A percentile compares a stretch with the other conserved stretches of the same genome.
These are phyloP conservation scores for Candida oleophila DNA, from an alignment of 805 yeast genomes.

Conservation along the genomic window DNA sequence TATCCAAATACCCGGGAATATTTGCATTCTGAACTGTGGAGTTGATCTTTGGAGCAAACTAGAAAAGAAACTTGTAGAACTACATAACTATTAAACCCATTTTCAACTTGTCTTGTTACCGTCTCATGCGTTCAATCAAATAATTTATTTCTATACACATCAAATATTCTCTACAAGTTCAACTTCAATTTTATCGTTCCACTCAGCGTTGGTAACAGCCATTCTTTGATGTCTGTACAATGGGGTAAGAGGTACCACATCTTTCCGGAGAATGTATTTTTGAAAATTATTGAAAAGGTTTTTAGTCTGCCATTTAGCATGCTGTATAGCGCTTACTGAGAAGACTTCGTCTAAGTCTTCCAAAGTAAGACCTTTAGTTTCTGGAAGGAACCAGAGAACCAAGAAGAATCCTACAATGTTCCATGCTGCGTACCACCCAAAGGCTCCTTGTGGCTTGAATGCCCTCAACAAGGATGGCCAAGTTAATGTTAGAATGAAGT, in stretches of 20 bases:
- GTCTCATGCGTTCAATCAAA: too few species aligned
- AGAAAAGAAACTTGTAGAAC: too few species aligned
- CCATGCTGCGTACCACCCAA: constrained; percentile 88
- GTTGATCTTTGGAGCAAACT: too few species aligned
- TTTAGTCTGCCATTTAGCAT: constrained; percentile 46
- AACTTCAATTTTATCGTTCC: constrained; percentile 60
- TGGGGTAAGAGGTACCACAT: constrained; percentile 51
- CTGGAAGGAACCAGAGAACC: constrained; percentile 50
- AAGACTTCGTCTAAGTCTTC: constrained; percentile 79
- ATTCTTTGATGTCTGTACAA: constrained; percentile 55
- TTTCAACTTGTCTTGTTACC: too few species aligned
- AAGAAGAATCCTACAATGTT: constrained; percentile 67
- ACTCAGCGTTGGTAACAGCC: constrained; percentile 59
- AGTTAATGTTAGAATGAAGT: constrained; percentile 66
- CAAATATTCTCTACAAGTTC: constrained; percentile 45
- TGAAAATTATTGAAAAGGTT: constrained; percentile 42
- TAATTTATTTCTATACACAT: too few species aligned
- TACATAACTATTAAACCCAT: too few species aligned
- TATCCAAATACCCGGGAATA: constrained; percentile 6
- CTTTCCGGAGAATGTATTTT: constrained; percentile 42
- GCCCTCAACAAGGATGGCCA: constrained; percentile 73
- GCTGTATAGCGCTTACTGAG: constrained; percentile 52
- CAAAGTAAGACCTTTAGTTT: constrained; percentile 66
- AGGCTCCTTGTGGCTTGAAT: constrained; percentile 80
- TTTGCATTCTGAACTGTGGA: constrained; percentile 11